Evolutionary conservation across 2,329 filamentous ascomycete genomes (phyloP), one percentile per base, ranked within the genome.

Genomic region (Penicillium hordei): DNA sequence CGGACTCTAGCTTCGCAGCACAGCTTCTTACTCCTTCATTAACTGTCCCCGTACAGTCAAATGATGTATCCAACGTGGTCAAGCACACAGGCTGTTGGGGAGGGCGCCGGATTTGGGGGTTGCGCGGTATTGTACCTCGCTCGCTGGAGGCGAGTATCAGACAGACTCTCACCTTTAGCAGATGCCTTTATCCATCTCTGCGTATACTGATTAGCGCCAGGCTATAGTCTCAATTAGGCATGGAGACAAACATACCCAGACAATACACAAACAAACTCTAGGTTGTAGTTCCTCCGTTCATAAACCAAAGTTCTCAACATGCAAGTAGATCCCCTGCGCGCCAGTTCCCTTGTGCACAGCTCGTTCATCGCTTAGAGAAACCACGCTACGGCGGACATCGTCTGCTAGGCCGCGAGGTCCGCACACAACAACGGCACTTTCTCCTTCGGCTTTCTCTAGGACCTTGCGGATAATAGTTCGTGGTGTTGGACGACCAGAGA

Each of bases 331-430:
- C 0, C 86, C 86, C 68, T 88, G 85, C 15, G 86, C 86, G 0
- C 85, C 85, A 0, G 83, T 88, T 2, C 86, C 86, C 69, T 88
- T 88, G 64, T 88, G 85, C 43, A 88, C 84, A 4, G 84, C 86
- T 31, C 86, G 76, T 70, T 89, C 86, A 68, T 89, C 85, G 62
- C 83, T 86, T 42, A 88, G 64, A 9, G 68, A 76, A 3, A 83
- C 83, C 0, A 84, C 83, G 55, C 76, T 79, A 15, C 76, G 79
- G 56, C 85, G 78, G 5, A 85, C 81, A 60, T 83, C 78, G n/a
- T 80, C 77, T 4, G 82, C 79, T 46, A 88, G 67, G 0, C 82
- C 80, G 1, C 72, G 68, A 0, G 84, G 84, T 15, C 86, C 86
- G 65, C 86, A 89, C 0, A 84, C 85, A 2, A 87, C 81, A 0